Base-by-base conservation (phyloP, 805 yeast species). In the Danielia reshetovae region DNA sequence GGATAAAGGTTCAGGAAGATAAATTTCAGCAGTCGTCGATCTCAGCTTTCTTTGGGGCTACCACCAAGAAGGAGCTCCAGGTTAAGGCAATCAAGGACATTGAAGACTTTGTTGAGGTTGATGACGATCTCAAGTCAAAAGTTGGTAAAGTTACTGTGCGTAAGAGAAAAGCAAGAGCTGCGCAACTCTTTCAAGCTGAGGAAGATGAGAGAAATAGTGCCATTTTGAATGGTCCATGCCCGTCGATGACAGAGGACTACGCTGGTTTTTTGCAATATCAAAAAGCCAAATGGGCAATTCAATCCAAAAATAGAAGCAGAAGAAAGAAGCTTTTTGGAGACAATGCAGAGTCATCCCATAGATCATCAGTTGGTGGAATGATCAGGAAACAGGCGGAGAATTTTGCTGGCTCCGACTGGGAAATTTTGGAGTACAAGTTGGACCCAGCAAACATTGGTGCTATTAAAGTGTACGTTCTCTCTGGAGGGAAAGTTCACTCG, bases 211-310 rank as follows among this genome's bases (percentile, higher is more conserved):
- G 69, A 22, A 67, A 64, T 27, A 73, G 74, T 50, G 68, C 68
- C 10, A 39, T 75, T 4, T 51, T 75, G 36, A 68, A 62, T 36
- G 75, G 73, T 1, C 60, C 68, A 3, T 78, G 85, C 54, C 94
- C 94, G 1, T 70, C 78, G 5, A 80, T 83, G 57, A 60, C 66
- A 1, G 79, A 67, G 10, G 88, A 85, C 48, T 85, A 85, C 57
- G 72, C 55, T 12, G 81, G 74, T 0, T 85, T 83, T 65, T 65
- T 93, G 39, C 60, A 63, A 19, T 84, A 84, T 51, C 90, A 85
- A 58, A 88, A 90, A 57, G 72, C 78, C n/a, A 85, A 85, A 52
- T 93, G 99, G 99, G 75, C 65, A 31, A 65, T 77, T 9, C 95
- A 87, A 54, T 72, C 74, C n/a, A 75, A 75, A 42, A 83, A 81